Evolutionary conservation across 441 rosid genomes (phyloP).

Genomic region (Bruguiera hainesii): DNA sequence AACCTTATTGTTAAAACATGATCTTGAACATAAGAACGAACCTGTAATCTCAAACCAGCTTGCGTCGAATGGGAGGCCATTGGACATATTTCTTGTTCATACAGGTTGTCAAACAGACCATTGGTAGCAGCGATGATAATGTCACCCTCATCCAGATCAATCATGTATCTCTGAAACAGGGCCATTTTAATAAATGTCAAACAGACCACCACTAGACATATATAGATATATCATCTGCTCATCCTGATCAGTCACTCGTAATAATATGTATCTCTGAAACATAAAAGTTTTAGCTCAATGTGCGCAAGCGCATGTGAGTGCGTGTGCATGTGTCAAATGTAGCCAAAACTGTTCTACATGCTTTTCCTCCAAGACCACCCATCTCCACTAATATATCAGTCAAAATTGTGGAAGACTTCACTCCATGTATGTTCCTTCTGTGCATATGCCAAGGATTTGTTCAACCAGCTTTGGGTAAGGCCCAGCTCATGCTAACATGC

Average conservation of each 20-base stretch:
- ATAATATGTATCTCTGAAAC: too few species aligned
- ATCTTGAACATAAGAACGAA: slow-evolving; percentile 35
- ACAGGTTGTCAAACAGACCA: slow-evolving; percentile 81
- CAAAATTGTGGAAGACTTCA: neutral
- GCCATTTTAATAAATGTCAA: neutral
- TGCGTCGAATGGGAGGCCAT: slow-evolving; percentile 41
- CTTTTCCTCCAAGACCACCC: neutral
- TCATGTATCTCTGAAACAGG: slow-evolving; percentile 46
- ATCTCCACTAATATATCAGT: neutral
- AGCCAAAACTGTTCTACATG: too few species aligned
- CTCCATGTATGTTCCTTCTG: too few species aligned
- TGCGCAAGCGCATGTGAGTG: too few species aligned
- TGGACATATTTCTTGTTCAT: slow-evolving; percentile 57
- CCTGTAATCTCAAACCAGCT: slow-evolving; percentile 54
- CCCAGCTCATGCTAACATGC: too few species aligned
- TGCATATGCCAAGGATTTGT: too few species aligned
- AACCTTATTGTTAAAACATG: neutral
- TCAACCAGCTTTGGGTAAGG: too few species aligned
- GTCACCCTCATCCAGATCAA: slow-evolving; percentile 59
- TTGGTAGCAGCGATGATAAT: slow-evolving; percentile 55
- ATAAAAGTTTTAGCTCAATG: too few species aligned
- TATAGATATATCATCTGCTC: too few species aligned
- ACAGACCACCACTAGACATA: too few species aligned
- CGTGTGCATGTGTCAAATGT: too few species aligned
- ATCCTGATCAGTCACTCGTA: too few species aligned